These are phyloP conservation scores for Yamadazyma sp. DNA, from an alignment of 805 yeast species.

Conservation along the genomic window DNA sequence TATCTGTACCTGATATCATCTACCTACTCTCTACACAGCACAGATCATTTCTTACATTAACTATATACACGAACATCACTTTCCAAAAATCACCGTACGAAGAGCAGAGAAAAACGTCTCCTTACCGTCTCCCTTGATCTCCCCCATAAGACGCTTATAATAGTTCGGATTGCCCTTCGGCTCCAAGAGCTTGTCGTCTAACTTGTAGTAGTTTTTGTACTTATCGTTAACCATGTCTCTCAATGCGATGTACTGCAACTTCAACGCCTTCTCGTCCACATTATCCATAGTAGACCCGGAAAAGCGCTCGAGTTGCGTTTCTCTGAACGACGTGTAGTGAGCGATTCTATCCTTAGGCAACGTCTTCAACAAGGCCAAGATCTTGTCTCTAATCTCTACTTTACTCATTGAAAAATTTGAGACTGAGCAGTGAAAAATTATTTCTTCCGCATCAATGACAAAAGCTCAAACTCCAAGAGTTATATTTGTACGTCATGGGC, in stretches of 20 bases:
- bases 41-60: background rate
- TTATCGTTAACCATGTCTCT: constrained; percentile 58
- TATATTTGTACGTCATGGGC: constrained; percentile 78
- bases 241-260: constrained; percentile 60
- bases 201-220: constrained; percentile 60
- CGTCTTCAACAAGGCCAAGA: constrained; percentile 56
- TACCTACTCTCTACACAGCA: no score
- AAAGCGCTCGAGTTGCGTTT: constrained; percentile 51
- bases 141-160: constrained; percentile 67
- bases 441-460: constrained; percentile 4
- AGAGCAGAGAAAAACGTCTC: constrained; percentile 66
- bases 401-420: constrained; percentile 29
- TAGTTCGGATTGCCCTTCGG: constrained; percentile 89
- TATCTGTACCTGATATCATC: no score
- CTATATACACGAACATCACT: constrained; percentile 28
- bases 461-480: constrained; percentile 58
- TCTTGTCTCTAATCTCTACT: constrained; percentile 52
- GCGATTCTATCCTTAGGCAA: constrained; percentile 69
- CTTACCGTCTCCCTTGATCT: constrained; percentile 67
- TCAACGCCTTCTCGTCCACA: constrained; percentile 50
- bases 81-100: constrained; percentile 76
- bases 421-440: constrained; percentile 3
- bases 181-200: constrained; percentile 61
- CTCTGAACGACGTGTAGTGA: constrained; percentile 70
- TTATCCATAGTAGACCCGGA: constrained; percentile 32